Evolutionary conservation across 495 filamentous ascomycete genomes (phyloP).

Genomic region (Jackrogersella minutella): DNA sequence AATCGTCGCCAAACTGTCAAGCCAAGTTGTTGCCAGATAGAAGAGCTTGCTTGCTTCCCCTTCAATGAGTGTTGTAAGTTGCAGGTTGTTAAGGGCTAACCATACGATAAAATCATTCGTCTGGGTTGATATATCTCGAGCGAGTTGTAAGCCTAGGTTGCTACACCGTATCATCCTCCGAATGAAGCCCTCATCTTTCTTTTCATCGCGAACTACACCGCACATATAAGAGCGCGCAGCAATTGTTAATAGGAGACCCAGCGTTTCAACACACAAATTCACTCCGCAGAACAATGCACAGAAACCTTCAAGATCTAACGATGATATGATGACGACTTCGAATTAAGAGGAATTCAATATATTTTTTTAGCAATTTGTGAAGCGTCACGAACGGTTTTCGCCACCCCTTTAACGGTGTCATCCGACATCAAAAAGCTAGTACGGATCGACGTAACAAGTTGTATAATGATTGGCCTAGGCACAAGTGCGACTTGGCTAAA

Average conservation of each 20-base stretch:
- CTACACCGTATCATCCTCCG: background rate
- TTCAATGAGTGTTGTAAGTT: constrained; percentile 2
- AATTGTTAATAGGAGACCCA: background rate
- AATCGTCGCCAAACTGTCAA: background rate
- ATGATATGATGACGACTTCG: background rate
- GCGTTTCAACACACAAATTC: background rate
- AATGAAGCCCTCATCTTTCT: background rate
- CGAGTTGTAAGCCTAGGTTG: background rate
- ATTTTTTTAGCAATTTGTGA: background rate
- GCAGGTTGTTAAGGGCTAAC: background rate
- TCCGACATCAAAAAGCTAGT: background rate
- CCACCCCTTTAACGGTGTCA: background rate
- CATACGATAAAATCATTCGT: background rate
- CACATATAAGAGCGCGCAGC: background rate
- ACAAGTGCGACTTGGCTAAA: constrained; percentile 2
- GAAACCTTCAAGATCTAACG: background rate
- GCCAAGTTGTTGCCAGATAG: too few species aligned
- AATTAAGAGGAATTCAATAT: background rate
- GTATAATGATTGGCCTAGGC: constrained; percentile 4
- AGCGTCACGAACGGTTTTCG: background rate
- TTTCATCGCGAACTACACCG: background rate
- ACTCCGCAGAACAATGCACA: background rate
- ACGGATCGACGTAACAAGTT: background rate
- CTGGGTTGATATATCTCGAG: background rate
- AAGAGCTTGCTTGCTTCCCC: background rate